These are phyloP conservation scores for Berkeleyomyces basicola DNA, from an alignment of 2,329 filamentous ascomycete genomes.

Conservation along the genomic window DNA sequence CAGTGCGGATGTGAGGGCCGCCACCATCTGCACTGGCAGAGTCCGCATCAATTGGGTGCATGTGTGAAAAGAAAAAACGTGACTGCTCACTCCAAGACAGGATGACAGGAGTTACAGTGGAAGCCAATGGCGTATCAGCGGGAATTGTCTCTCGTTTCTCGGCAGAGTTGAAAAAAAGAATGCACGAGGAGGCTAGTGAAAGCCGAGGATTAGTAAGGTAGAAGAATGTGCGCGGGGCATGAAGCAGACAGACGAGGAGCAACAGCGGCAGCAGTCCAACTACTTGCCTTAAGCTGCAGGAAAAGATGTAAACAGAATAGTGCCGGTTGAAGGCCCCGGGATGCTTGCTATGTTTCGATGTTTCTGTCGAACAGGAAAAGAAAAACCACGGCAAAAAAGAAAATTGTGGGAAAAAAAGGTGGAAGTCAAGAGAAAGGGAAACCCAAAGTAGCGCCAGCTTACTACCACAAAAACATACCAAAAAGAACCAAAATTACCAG, in stretches of 20 bases:
- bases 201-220: background rate
- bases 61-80: background rate
- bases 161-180: background rate
- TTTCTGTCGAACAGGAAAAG: background rate
- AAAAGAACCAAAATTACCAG: background rate
- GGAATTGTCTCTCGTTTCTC: background rate
- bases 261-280: no score
- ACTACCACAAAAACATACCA: background rate
- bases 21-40: background rate
- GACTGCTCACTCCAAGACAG: background rate
- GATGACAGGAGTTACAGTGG: no score
- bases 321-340: background rate
- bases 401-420: background rate
- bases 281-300: no score
- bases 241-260: no score
- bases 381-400: background rate
- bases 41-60: background rate
- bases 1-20: background rate
- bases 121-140: background rate
- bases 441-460: background rate
- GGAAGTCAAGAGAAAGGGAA: background rate
- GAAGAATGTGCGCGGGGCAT: no score
- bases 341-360: background rate
- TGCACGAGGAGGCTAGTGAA: background rate
- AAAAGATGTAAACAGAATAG: no score